These are phyloP conservation scores for Ceratopteris richardii DNA, from an alignment of 75 land plant species.

Conservation along the genomic window DNA sequence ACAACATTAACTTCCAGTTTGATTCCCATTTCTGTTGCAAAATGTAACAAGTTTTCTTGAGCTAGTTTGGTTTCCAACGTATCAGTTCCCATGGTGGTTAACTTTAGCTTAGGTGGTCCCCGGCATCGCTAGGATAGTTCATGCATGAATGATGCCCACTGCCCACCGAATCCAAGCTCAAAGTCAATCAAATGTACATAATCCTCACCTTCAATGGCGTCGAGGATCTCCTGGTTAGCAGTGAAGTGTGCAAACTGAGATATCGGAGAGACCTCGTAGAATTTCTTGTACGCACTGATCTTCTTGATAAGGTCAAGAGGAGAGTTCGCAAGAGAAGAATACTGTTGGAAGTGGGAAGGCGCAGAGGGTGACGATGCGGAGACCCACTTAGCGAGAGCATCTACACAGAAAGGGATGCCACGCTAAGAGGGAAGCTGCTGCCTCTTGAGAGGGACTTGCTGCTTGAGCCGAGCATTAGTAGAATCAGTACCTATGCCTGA, in stretches of 20 bases:
- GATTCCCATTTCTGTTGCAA: slow-evolving; percentile 55
- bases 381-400: slow-evolving; percentile 42
- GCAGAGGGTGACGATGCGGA: slow-evolving; percentile 8
- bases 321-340: slow-evolving; percentile 24
- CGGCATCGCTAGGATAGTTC: slow-evolving; percentile 38
- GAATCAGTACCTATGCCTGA: too few relatives aligned
- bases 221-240: slow-evolving; percentile 79
- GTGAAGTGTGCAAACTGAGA: slow-evolving; percentile 71
- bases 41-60: slow-evolving; percentile 57
- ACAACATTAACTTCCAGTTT: slow-evolving; percentile 44
- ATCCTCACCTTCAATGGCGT: slow-evolving; percentile 52
- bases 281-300: slow-evolving; percentile 55
- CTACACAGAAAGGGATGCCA: slow-evolving; percentile 56
- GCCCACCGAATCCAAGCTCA: slow-evolving; percentile 72
- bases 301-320: slow-evolving; percentile 38
- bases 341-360: slow-evolving; percentile 3
- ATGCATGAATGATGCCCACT: slow-evolving; percentile 78
- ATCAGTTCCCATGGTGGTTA: slow-evolving; percentile 54
- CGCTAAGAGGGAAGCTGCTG: slow-evolving; percentile 58
- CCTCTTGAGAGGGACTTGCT: slow-evolving; percentile 55
- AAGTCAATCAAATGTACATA: slow-evolving; percentile 69
- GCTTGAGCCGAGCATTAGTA: slow-evolving; percentile 97
- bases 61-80: slow-evolving; percentile 34
- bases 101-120: slow-evolving; percentile 28
- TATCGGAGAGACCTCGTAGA: slow-evolving; percentile 62